A percentile compares a stretch with the other conserved stretches of the same genome.
phyloP scores from a whole-genome alignment of 192 early-diverging fungal species.

The Dissophora globulifera region DNA sequence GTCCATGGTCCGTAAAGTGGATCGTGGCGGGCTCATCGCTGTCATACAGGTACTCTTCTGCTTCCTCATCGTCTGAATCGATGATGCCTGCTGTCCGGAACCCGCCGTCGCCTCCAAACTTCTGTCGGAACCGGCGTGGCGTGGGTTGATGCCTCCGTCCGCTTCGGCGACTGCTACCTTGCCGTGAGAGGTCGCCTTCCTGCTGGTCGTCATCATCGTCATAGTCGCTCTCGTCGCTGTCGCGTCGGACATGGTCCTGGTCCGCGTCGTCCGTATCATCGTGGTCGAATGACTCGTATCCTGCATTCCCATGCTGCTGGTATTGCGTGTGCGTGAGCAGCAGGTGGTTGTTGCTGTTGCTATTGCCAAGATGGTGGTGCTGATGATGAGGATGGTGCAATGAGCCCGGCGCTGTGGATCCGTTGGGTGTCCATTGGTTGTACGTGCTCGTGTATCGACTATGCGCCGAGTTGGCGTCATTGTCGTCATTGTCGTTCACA shows the following conservation, averaged over 20 bases:
- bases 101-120: too few species aligned
- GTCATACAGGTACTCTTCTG: conserved; percentile 49
- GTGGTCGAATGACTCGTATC: conserved; percentile 10
- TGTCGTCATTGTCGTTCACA: conserved; percentile 49
- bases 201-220: too few species aligned
- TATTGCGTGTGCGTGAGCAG: conserved; percentile 3
- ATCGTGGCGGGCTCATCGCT: conserved; percentile 46
- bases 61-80: conserved; percentile 20
- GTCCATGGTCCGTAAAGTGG: conserved; percentile 17
- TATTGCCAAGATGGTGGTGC: neutral
- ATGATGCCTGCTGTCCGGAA: neutral
- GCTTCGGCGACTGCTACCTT: neutral
- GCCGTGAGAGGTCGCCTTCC: too few species aligned
- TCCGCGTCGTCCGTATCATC: conserved; percentile 17
- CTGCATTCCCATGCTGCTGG: neutral
- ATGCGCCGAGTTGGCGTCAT: neutral
- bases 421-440: neutral
- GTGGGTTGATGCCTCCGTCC: conserved; percentile 12
- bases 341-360: conserved; percentile 4
- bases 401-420: neutral
- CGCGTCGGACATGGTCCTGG: conserved; percentile 21
- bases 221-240: conserved; percentile 24
- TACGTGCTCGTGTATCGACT: neutral
- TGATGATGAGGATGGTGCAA: conserved; percentile 1
- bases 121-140: conserved; percentile 34